phyloP scores from a whole-genome alignment of 192 early-diverging fungal species.

The Kickxella alabastrina region DNA sequence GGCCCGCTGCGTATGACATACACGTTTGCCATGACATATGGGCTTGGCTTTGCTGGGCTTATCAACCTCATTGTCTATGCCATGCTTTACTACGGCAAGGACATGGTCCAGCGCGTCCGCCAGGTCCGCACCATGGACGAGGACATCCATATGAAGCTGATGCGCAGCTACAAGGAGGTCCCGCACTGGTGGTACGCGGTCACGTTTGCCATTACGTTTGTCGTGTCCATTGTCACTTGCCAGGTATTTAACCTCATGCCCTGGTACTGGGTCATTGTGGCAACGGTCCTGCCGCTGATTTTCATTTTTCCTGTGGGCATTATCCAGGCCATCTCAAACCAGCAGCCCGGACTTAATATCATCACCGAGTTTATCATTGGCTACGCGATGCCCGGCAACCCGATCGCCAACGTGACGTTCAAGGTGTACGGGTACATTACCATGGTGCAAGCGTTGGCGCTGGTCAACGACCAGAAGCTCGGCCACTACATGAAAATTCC shows the following conservation, averaged over 20 bases:
- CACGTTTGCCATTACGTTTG: conserved; percentile 40
- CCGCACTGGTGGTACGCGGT: conserved; percentile 72
- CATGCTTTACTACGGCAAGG: conserved; percentile 62
- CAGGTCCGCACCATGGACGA: conserved; percentile 56
- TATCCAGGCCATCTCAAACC: conserved; percentile 72
- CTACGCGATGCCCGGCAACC: conserved; percentile 67
- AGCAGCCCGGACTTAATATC: conserved; percentile 73
- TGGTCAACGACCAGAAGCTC: conserved; percentile 66
- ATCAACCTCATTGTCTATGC: conserved; percentile 65
- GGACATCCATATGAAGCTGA: conserved; percentile 73
- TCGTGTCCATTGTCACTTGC: conserved; percentile 38
- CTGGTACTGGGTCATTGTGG: conserved; percentile 73
- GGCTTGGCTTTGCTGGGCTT: conserved; percentile 62
- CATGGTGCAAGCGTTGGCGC: conserved; percentile 65
- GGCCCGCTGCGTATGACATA: conserved; percentile 65
- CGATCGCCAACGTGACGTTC: conserved; percentile 80
- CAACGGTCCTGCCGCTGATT: conserved; percentile 55
- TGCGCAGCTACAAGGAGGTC: conserved; percentile 70
- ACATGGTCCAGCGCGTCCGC: conserved; percentile 60
- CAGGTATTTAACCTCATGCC: conserved; percentile 47
- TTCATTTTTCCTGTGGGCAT: conserved; percentile 81
- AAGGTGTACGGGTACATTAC: conserved; percentile 81
- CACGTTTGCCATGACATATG: conserved; percentile 68
- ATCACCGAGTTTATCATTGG: conserved; percentile 84
- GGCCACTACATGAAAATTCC: conserved; percentile 82